Conservation (phyloP, 140 eudicot species). For the Anethum foeniculum region DNA sequence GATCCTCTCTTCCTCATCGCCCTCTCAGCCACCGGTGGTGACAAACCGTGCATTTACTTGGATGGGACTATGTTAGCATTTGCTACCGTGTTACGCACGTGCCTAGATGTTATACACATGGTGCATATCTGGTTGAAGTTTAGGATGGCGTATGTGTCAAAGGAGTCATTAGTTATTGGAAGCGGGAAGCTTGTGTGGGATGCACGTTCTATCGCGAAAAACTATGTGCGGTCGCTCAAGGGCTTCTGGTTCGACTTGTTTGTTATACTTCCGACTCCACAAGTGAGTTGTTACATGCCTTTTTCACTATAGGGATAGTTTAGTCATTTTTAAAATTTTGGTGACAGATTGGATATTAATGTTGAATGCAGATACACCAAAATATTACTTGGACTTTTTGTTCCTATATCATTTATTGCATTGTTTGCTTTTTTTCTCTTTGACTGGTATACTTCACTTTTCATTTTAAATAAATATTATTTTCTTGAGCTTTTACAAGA, state of each 20-base stretch:
- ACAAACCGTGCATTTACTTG: constrained; percentile 54
- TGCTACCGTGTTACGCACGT: constrained; percentile 48
- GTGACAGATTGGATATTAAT: background rate
- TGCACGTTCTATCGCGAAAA: constrained; percentile 49
- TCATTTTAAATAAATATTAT: background rate
- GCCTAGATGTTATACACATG: constrained; percentile 61
- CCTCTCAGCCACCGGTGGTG: constrained; percentile 46
- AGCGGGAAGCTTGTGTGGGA: constrained; percentile 92
- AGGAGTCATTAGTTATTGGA: constrained; percentile 79
- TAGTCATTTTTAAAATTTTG: background rate
- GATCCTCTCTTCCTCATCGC: constrained; percentile 86
- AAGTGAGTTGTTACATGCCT: constrained; percentile 28
- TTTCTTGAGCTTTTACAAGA: too few species aligned
- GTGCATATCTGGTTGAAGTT: constrained; percentile 79
- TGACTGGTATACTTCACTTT: background rate
- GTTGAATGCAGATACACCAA: background rate
- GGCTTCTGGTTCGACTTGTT: constrained; percentile 84
- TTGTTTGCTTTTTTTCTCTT: background rate
- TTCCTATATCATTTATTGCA: background rate
- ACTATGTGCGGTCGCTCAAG: constrained; percentile 44
- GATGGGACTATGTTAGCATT: constrained; percentile 39
- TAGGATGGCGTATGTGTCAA: constrained; percentile 75
- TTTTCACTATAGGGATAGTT: background rate
- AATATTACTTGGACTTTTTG: background rate
- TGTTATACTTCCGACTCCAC: constrained; percentile 79